These are phyloP conservation scores for Aspergillus costaricaensis DNA, from an alignment of 2,329 filamentous ascomycete species.

Conservation along the genomic window DNA sequence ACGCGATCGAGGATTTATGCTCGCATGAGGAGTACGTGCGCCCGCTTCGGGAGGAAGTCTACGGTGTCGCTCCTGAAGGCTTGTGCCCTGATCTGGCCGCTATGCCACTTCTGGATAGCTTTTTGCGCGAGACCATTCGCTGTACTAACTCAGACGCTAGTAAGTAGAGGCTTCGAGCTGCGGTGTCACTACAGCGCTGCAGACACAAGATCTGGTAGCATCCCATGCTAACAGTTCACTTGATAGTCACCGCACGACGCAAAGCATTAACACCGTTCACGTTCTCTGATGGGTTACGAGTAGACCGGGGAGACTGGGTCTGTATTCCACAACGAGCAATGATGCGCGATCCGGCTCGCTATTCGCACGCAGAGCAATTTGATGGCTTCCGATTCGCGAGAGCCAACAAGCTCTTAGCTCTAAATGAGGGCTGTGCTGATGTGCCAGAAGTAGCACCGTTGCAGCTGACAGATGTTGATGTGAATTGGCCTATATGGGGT, in stretches of 20 bases:
- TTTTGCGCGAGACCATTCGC: not conserved
- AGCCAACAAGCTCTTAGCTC: not conserved
- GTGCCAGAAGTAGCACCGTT: not conserved
- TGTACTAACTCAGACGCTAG: not conserved
- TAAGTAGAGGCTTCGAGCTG: not conserved
- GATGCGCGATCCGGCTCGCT: not conserved
- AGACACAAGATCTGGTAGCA: too few species aligned
- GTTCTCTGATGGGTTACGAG: not conserved
- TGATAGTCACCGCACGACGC: not conserved
- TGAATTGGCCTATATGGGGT: conserved; percentile 1
- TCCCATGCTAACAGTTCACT: too few species aligned
- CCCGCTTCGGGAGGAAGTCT: not conserved
- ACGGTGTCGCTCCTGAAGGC: not conserved
- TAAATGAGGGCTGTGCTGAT: not conserved
- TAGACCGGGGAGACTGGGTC: not conserved
- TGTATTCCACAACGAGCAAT: conserved; percentile 5
- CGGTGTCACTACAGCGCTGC: too few species aligned
- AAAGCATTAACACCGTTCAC: not conserved
- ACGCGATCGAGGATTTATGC: conserved; percentile 2
- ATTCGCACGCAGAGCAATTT: not conserved
- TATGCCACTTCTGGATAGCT: conserved; percentile 1
- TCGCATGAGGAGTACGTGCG: conserved; percentile 1
- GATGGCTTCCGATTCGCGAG: not conserved
- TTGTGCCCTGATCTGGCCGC: not conserved
- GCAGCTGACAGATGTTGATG: not conserved